A percentile compares a stretch with the other conserved stretches of the same genome.
These are phyloP conservation scores for Pythium apleroticum DNA, from an alignment of 352 stramenopile species.

Conservation along the genomic window DNA sequence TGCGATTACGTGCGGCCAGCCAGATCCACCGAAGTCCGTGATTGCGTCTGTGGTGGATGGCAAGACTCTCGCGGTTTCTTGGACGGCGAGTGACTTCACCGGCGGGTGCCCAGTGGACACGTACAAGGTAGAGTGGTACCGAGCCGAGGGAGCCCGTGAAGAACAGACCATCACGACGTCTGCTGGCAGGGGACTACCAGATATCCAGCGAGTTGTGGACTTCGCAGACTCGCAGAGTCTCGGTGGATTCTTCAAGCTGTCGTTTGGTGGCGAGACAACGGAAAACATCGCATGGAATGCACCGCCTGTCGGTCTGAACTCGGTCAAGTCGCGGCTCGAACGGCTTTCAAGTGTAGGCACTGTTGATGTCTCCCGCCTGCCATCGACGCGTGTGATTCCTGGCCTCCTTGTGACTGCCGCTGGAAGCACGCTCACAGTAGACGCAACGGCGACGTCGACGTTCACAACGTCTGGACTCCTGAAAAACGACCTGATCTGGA, in stretches of 20 bases:
- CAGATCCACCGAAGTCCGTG: constrained; percentile 42
- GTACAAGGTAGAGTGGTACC: constrained; percentile 83
- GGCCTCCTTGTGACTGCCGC: constrained; percentile 39
- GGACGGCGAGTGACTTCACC: constrained; percentile 35
- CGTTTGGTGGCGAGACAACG: constrained; percentile 56
- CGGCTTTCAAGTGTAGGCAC: constrained; percentile 63
- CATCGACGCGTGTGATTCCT: constrained; percentile 44
- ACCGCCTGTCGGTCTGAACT: constrained; percentile 46
- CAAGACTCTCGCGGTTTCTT: constrained; percentile 52
- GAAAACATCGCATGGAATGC: constrained; percentile 76
- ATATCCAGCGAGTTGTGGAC: constrained; percentile 57
- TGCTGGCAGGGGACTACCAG: constrained; percentile 56
- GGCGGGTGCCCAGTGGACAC: constrained; percentile 51
- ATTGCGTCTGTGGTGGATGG: constrained; percentile 53
- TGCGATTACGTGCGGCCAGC: constrained; percentile 56
- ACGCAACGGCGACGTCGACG: constrained; percentile 28
- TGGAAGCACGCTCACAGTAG: constrained; percentile 34
- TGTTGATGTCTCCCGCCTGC: constrained; percentile 47
- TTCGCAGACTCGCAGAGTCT: constrained; percentile 62
- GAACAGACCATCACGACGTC: constrained; percentile 81
- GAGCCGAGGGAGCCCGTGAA: constrained; percentile 46
- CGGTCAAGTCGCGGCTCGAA: constrained; percentile 71
- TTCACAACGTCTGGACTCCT: constrained; percentile 29
- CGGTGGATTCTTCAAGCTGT: constrained; percentile 65
- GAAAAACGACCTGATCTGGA: constrained; percentile 46